phyloP scores from a whole-genome alignment of 2,329 filamentous ascomycete genomes.

The Penicillium sp. region DNA sequence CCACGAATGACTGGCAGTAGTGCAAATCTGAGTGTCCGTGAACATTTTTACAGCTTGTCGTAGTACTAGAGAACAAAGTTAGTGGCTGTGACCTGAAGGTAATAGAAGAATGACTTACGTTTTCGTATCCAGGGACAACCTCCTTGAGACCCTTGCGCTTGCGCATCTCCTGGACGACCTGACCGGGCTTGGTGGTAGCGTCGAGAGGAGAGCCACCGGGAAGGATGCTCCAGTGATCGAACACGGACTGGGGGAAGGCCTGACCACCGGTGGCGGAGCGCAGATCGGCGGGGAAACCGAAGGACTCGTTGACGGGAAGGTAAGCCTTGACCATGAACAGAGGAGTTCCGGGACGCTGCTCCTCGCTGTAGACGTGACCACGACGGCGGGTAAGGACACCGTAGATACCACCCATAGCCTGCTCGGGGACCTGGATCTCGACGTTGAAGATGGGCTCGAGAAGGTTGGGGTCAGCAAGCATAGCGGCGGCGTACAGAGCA shows the following conservation, averaged over 20 bases:
- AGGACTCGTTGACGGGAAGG: conserved; percentile 94
- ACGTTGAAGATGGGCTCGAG: conserved; percentile 98
- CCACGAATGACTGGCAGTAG: conserved; percentile 38
- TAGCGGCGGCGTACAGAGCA: conserved; percentile 90
- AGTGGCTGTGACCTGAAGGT: conserved; percentile 9
- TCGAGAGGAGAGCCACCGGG: conserved; percentile 93
- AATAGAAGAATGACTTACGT: conserved; percentile 66
- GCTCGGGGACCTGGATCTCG: conserved; percentile 98
- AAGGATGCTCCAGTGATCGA: conserved; percentile 98
- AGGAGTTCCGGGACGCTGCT: conserved; percentile 97
- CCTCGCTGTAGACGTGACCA: conserved; percentile 99
- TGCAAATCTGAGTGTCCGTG: conserved; percentile 44
- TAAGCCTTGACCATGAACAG: conserved; percentile 99
- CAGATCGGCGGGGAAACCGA: conserved; percentile 98
- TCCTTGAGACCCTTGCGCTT: conserved; percentile 99
- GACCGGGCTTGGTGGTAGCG: conserved; percentile 75
- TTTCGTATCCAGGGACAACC: conserved; percentile 87
- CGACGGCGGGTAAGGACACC: conserved; percentile 95
- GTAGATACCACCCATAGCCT: conserved; percentile 99
- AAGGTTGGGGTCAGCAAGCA: conserved; percentile 87
- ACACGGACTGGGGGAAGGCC: conserved; percentile 98
- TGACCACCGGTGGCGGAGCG: conserved; percentile 91
- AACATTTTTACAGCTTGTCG: conserved; percentile 85
- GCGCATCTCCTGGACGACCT: conserved; percentile 84
- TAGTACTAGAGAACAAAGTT: conserved; percentile 70